A percentile compares a stretch with the other conserved stretches of the same genome.
Evolutionary conservation across 805 yeast species (phyloP).

Genomic region (Saccharomycopsis fibuligera): DNA sequence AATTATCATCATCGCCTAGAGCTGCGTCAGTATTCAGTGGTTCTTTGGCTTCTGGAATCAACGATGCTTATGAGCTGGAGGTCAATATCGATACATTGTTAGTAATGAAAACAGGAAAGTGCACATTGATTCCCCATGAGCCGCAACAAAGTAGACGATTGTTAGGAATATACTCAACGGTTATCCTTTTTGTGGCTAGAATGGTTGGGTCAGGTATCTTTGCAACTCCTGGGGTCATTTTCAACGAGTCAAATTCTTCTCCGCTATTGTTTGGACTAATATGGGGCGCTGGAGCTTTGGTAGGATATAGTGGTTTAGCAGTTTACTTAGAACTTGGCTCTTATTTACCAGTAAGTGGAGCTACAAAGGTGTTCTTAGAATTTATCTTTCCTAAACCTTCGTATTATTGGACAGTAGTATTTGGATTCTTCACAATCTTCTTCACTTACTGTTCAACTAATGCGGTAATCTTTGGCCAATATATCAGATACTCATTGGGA

Average conservation of each 20-base stretch:
- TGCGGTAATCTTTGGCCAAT: constrained; percentile 56
- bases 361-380: constrained; percentile 66
- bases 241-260: constrained; percentile 61
- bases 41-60: constrained; percentile 6
- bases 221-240: constrained; percentile 62
- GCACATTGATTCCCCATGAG: constrained; percentile 9
- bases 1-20: neutral
- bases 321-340: constrained; percentile 66
- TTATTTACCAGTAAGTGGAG: constrained; percentile 66
- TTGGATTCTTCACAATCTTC: constrained; percentile 41
- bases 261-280: constrained; percentile 49
- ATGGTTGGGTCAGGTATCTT: constrained; percentile 75
- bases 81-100: constrained; percentile 14
- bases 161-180: constrained; percentile 59
- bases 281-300: constrained; percentile 55
- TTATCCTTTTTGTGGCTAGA: constrained; percentile 56
- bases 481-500: constrained; percentile 39
- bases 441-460: constrained; percentile 52
- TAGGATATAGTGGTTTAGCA: constrained; percentile 61
- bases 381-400: constrained; percentile 56
- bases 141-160: constrained; percentile 68
- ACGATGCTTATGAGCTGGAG: constrained; percentile 10
- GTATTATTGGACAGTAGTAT: constrained; percentile 45
- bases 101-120: constrained; percentile 2
- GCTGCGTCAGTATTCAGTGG: constrained; percentile 15